These are phyloP conservation scores for Hypoxylon sp. DNA, from an alignment of 2,329 filamentous ascomycete genomes.

Conservation along the genomic window DNA sequence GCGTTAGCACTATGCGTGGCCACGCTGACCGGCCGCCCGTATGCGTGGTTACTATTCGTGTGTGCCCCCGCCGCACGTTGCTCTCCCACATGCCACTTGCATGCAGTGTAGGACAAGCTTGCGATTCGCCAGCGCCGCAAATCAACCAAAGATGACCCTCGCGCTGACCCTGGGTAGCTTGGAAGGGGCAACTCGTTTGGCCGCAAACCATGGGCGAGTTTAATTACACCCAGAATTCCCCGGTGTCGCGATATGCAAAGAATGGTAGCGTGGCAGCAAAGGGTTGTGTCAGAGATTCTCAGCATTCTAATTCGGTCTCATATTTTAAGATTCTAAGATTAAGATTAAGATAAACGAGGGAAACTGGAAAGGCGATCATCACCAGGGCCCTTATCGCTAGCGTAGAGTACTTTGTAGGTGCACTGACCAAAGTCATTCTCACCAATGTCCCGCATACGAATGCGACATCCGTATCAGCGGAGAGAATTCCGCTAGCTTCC, in stretches of 20 bases:
- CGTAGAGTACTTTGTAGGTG: conserved; percentile 15
- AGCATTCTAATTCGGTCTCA: conserved; percentile 22
- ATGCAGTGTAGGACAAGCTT: conserved; percentile 31
- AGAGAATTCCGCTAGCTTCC: conserved; percentile 31
- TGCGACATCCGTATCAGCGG: conserved; percentile 36
- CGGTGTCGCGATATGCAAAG: conserved; percentile 21
- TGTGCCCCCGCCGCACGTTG: conserved; percentile 36
- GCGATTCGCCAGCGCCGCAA: conserved; percentile 41
- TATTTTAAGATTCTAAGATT: conserved; percentile 27
- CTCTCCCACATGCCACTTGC: conserved; percentile 38
- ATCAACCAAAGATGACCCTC: conserved; percentile 28
- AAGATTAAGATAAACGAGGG: conserved; percentile 33
- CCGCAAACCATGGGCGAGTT: conserved; percentile 24
- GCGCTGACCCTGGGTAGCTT: conserved; percentile 26
- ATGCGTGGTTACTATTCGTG: conserved; percentile 43
- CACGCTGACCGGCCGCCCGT: conserved; percentile 33
- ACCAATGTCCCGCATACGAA: conserved; percentile 37
- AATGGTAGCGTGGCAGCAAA: conserved; percentile 17
- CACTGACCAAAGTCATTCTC: conserved; percentile 26
- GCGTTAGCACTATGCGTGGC: conserved; percentile 26
- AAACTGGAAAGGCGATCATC: conserved; percentile 31
- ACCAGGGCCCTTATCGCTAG: conserved; percentile 20
- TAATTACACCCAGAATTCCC: conserved; percentile 33
- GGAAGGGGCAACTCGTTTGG: background rate
- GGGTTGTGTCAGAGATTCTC: conserved; percentile 22